phyloP scores from a whole-genome alignment of 75 land plant species.

The Larix kaempferi region DNA sequence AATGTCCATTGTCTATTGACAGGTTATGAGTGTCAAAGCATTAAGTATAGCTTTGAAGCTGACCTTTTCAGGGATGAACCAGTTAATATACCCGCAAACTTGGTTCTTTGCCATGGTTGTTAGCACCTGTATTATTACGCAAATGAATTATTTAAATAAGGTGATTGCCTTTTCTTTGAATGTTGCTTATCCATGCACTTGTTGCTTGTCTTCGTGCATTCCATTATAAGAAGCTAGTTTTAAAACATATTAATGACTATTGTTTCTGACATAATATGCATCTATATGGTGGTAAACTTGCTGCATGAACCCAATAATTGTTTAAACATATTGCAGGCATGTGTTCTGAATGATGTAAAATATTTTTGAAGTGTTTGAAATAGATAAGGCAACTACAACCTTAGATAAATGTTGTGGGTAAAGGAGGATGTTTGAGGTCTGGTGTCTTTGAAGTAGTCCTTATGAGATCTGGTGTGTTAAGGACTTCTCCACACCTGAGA shows the following conservation, averaged over 20 bases:
- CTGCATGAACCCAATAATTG: slow-evolving; percentile 6
- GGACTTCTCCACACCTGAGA: no score
- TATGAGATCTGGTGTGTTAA: not conserved
- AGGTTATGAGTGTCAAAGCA: slow-evolving; percentile 98
- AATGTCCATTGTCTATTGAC: not conserved
- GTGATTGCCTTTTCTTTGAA: slow-evolving; percentile 20
- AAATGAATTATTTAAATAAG: slow-evolving; percentile 94
- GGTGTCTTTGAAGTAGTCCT: not conserved
- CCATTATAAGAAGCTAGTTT: not conserved
- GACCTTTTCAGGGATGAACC: slow-evolving; percentile 91
- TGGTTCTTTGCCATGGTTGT: slow-evolving; percentile 81
- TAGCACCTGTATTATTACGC: slow-evolving; percentile 68
- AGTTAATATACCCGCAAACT: slow-evolving; percentile 81
- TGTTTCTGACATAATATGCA: slow-evolving; percentile 5
- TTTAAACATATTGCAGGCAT: not conserved
- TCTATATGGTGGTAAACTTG: not conserved
- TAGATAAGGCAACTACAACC: not conserved
- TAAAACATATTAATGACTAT: not conserved
- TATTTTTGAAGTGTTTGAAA: not conserved
- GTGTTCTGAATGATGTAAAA: not conserved
- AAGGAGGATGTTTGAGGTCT: no score
- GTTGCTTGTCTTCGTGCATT: not conserved
- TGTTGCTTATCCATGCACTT: not conserved
- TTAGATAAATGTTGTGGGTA: not conserved
- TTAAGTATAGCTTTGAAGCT: slow-evolving; percentile 92